Evolutionary conservation across 441 rosid genomes (phyloP), one percentile per base, ranked within the genome.

Genomic region (Brassica hybrid): DNA sequence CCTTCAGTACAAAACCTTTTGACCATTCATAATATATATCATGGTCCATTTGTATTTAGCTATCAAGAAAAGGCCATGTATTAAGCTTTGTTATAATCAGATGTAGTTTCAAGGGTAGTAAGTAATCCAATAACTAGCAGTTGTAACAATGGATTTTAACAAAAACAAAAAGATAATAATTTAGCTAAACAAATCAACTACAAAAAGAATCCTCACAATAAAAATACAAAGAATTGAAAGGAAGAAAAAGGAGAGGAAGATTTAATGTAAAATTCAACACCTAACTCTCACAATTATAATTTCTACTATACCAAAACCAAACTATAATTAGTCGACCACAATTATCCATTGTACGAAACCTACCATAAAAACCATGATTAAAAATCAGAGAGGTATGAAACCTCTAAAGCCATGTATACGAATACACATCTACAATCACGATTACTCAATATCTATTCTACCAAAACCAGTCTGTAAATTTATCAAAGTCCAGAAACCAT

Each of bases 111-210:
- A 52, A 14, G 57, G 19, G 57, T 52, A n/a, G 19, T 1, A 52
- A 14, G 16, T 19, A 52, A 14, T 52, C 57, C 16, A 54, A 73
- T 73, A 73, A 73, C 74, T 79, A 79, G 38, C 81, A 79, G 36
- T 21, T 68, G 69, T 73, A 73, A 67, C 25, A 73, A 25, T 17
- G 27, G 17, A 73, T 61, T 73, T 67, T 54, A 54, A 62, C 67
- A 18, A 7, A 13, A 34, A 62, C 27, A 52, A 21, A 43, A 73
- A 21, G 23, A 52, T 41, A 14, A 50, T 62, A 32, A 50, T 67
- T 67, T n/a, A 68, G 75, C 82, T 79, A 79, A 74, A 79, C 71
- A 79, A 54, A 73, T 68, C 23, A 79, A 73, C 81, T 79, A 68
- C 52, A 60, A 65, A 77, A 72, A 78, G 77, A 78, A 78, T 67